Evolutionary conservation across 2,329 filamentous ascomycete species (phyloP).

Genomic region (Aspergillus carbonarius): DNA sequence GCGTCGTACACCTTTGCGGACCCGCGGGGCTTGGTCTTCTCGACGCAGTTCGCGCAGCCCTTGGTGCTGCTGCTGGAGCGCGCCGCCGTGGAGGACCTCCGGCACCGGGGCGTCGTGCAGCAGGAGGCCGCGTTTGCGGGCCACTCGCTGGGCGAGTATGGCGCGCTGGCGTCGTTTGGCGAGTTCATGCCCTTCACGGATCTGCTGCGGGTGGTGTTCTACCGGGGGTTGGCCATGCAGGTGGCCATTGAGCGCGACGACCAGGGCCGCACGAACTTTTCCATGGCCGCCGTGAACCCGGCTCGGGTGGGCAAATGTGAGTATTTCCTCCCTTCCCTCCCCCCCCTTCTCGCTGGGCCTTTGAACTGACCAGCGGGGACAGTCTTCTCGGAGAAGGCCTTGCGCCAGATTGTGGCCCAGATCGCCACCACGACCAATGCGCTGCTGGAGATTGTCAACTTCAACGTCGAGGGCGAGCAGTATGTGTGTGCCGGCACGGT

Average conservation of each 20-base stretch:
- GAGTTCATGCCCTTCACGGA: constrained; percentile 97
- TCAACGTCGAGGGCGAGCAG: constrained; percentile 66
- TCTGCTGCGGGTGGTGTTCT: constrained; percentile 93
- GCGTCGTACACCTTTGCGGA: constrained; percentile 93
- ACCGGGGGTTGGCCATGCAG: constrained; percentile 96
- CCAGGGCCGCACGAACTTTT: constrained; percentile 87
- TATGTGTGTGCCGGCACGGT: constrained; percentile 62
- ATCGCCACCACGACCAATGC: constrained; percentile 85
- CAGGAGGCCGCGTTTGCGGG: constrained; percentile 92
- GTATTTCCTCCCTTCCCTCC: constrained; percentile 69
- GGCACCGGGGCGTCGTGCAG: constrained; percentile 86
- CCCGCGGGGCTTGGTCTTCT: constrained; percentile 84
- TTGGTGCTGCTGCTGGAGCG: constrained; percentile 97
- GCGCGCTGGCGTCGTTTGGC: constrained; percentile 84
- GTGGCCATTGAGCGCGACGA: constrained; percentile 94
- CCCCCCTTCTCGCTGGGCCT: too few species aligned
- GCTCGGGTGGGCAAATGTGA: constrained; percentile 74
- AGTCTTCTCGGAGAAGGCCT: background rate
- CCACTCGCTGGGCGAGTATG: constrained; percentile 96
- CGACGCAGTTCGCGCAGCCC: constrained; percentile 95
- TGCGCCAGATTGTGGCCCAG: constrained; percentile 33
- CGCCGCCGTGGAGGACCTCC: constrained; percentile 97
- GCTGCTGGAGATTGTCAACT: constrained; percentile 97
- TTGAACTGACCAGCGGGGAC: too few species aligned
- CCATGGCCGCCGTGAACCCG: constrained; percentile 96